phyloP scores from a whole-genome alignment of 345 rosid species.

The Eucalyptus cloeziana region DNA sequence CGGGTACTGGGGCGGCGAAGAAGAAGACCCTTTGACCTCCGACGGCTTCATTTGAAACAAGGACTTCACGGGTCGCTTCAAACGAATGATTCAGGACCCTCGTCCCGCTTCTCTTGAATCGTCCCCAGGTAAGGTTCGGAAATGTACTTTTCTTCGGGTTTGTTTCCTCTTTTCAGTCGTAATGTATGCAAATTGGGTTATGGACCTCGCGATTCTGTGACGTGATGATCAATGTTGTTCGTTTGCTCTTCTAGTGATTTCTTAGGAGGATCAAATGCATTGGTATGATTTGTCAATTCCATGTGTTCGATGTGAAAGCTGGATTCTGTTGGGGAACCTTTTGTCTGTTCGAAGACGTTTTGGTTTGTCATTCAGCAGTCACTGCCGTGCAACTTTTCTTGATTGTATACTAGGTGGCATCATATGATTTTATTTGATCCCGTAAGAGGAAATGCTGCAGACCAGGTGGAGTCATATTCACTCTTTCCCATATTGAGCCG shows the following conservation, averaged over 20 bases:
- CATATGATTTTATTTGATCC: background rate
- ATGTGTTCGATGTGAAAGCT: background rate
- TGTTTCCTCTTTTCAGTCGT: background rate
- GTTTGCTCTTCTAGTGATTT: background rate
- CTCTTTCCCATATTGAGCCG: background rate
- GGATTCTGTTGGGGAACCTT: background rate
- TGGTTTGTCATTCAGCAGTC: background rate
- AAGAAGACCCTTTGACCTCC: constrained; percentile 77
- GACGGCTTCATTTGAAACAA: constrained; percentile 85
- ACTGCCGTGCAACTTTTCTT: background rate
- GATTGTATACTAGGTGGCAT: background rate
- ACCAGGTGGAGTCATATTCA: background rate
- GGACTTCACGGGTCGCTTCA: constrained; percentile 75
- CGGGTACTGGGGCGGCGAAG: constrained; percentile 81
- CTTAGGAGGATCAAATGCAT: background rate
- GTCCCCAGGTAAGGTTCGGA: background rate
- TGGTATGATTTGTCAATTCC: background rate
- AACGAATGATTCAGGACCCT: constrained; percentile 37
- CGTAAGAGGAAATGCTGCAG: background rate
- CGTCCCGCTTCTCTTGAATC: background rate
- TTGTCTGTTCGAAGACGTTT: background rate
- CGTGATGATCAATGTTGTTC: background rate
- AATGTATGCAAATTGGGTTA: background rate
- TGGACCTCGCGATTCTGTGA: background rate
- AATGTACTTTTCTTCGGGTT: background rate